Evolutionary conservation across 202 grass and related monocot species (phyloP), one percentile per base, ranked within the genome.

Genomic region (Brachypodium distachyon): DNA sequence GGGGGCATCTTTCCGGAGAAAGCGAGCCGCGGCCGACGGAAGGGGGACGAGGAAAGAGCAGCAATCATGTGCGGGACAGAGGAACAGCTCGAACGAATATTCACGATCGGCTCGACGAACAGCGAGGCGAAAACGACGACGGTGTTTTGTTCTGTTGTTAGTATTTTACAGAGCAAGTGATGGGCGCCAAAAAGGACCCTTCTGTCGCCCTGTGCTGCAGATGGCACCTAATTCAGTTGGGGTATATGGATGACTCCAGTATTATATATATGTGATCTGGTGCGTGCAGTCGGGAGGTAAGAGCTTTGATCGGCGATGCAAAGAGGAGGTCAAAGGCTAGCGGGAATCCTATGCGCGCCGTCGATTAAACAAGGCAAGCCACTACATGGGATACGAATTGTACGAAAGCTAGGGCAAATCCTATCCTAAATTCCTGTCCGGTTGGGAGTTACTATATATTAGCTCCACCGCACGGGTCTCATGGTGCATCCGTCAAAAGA

Each of bases 311-410:
- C n/a, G 41, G 46, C 2, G 16, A 44, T 43, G 55, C 9, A 21
- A 85, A 85, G 57, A 12, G 41, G 56, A 27, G 67, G 75, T 79
- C 80, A 69, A 79, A 25, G 51, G 65, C 12, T 28, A 49, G 13
- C 31, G 34, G 21, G 85, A 79, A 87, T 79, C 85, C 32, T 76
- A 70, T 88, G 81, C 81, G 81, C 81, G 48, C 66, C 76, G n/a
- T 52, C 49, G 53, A 43, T 51, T 44, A 50, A 81, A 69, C 56
- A 78, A 60, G 23, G 64, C 64, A 23, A 67, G 34, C 29, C 72
- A 78, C 80, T 76, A 57, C 79, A 21, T 68, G 38, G 5, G 81
- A 88, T 84, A 80, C 81, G 79, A 87, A 59, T 57, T 50, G 50
- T 51, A 34, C 25, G 64, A 76, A 88, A 84, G 76, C 41, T 4